Evolutionary conservation across 2,329 filamentous ascomycete genomes (phyloP).

Genomic region (Lomentospora prolificans): DNA sequence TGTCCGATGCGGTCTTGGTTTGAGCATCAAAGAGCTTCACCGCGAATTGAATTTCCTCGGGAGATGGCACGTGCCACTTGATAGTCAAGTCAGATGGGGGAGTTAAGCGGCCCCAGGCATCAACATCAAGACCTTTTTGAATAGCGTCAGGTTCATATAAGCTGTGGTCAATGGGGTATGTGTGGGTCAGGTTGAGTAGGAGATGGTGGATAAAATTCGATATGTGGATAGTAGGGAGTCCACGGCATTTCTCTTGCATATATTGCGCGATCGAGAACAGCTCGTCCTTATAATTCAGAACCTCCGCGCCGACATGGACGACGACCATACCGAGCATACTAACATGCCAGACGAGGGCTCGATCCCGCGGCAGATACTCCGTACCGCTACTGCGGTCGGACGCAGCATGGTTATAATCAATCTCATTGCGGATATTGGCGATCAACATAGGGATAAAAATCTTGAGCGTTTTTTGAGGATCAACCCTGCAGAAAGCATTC

Average conservation of each 20-base stretch:
- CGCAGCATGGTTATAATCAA: slow-evolving; percentile 91
- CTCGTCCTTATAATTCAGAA: slow-evolving; percentile 80
- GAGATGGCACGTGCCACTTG: slow-evolving; percentile 79
- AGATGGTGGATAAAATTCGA: slow-evolving; percentile 98
- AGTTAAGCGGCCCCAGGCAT: slow-evolving; percentile 77
- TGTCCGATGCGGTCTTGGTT: slow-evolving; percentile 62
- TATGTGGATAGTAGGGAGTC: slow-evolving; percentile 87
- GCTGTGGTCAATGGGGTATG: slow-evolving; percentile 82
- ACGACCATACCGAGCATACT: slow-evolving; percentile 97
- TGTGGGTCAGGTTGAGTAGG: slow-evolving; percentile 86
- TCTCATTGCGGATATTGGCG: slow-evolving; percentile 87
- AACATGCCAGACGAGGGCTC: slow-evolving; percentile 91
- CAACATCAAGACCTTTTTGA: slow-evolving; percentile 59
- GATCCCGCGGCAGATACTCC: slow-evolving; percentile 85
- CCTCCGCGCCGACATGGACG: slow-evolving; percentile 85
- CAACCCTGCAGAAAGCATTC: slow-evolving; percentile 91
- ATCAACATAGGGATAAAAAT: slow-evolving; percentile 85
- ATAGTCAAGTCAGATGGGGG: slow-evolving; percentile 69
- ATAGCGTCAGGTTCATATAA: slow-evolving; percentile 75
- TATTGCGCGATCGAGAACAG: slow-evolving; percentile 85
- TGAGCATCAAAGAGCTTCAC: slow-evolving; percentile 82
- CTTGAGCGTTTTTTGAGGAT: slow-evolving; percentile 86
- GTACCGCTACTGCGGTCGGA: slow-evolving; percentile 89
- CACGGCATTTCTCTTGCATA: slow-evolving; percentile 94
- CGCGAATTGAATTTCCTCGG: slow-evolving; percentile 77